Evolutionary conservation across 495 filamentous ascomycete genomes (phyloP), one percentile per base, ranked within the genome.

Genomic region (Aspergillus saccharolyticus): DNA sequence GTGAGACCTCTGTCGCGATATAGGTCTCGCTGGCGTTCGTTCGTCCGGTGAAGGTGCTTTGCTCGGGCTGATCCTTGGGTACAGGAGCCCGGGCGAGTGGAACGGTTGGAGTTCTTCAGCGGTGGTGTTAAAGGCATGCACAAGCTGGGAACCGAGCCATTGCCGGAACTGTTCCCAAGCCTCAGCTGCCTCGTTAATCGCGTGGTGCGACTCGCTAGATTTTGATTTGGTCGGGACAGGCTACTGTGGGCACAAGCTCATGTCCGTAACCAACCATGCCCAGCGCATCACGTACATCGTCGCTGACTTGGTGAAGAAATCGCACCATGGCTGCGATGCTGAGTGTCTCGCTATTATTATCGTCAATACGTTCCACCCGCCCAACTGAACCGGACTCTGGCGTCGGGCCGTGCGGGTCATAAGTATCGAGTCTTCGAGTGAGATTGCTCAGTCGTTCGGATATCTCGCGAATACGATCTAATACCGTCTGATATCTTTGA

Each of bases 91-190:
- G 21, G 1, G 54, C 44, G 25, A 49, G 24, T 18, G 12, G 12
- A 28, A 1, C 15, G 46, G 30, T 6, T 53, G 20, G 10, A 39
- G 16, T 10, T 51, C 18, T 1, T 21, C 24, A 0, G 51, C 22
- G n/a, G 20, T 42, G 7, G 24, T 21, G 3, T 54, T 45, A 4
- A 59, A 52, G 1, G 57, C 30, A 20, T 59, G 57, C 0, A 54
- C 33, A 8, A 59, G 25, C n/a, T 54, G 57, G 44, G 50, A 59
- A 9, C 54, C 51, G 9, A 59, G 22, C 57, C 57, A 54, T 17
- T 59, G 51, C 12, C 48, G 44, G 42, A 59, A 54, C n/a, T 54
- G 57, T 12, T 54, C 57, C 57, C 57, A 59, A 8, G 54, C 51
- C 44, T 47, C 57, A 16, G 50, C 57, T 2, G 57, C 51, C 21